These are phyloP conservation scores for Paecilomyces dactylethromorphus DNA, from an alignment of 2,329 filamentous ascomycete species.

Conservation along the genomic window DNA sequence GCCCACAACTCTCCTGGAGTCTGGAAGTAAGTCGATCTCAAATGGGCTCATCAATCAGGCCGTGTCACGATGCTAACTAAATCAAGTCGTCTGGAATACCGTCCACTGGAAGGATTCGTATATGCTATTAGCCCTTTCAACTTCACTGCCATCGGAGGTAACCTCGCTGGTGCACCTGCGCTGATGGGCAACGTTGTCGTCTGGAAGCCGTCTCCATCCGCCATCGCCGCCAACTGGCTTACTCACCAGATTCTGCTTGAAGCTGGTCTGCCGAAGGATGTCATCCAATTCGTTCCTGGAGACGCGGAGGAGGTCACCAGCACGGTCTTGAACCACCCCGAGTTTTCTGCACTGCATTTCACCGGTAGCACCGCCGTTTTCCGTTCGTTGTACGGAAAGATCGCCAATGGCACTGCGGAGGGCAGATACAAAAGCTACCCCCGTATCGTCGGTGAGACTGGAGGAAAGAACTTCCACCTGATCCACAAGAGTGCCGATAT, in stretches of 20 bases:
- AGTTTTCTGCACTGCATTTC: slow-evolving; percentile 90
- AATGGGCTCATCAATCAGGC: background rate
- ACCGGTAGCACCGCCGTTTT: slow-evolving; percentile 91
- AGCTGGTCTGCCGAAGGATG: slow-evolving; percentile 77
- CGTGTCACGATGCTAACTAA: background rate
- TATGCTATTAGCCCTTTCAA: slow-evolving; percentile 94
- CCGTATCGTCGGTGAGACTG: slow-evolving; percentile 82
- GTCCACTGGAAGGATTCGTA: slow-evolving; percentile 87
- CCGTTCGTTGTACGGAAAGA: slow-evolving; percentile 79
- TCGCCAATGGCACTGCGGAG: slow-evolving; percentile 72
- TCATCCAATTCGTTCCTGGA: slow-evolving; percentile 89
- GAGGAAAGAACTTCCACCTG: slow-evolving; percentile 90
- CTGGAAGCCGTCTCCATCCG: slow-evolving; percentile 88
- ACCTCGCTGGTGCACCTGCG: slow-evolving; percentile 73
- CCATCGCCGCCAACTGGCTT: slow-evolving; percentile 79
- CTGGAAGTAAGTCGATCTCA: slow-evolving; percentile 60
- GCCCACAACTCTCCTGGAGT: slow-evolving; percentile 73
- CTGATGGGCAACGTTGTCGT: slow-evolving; percentile 90
- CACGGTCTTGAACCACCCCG: slow-evolving; percentile 64
- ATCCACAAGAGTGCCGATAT: slow-evolving; percentile 72
- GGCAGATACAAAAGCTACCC: slow-evolving; percentile 81
- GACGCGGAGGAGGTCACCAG: slow-evolving; percentile 77
- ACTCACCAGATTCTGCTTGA: slow-evolving; percentile 88
- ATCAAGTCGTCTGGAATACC: slow-evolving; percentile 68
- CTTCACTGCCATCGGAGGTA: slow-evolving; percentile 89